Percentiles rank a stretch among this genome's conserved stretches.
phyloP scores from a whole-genome alignment of 2,329 filamentous ascomycete genomes.

The Sporothrix protearum region DNA sequence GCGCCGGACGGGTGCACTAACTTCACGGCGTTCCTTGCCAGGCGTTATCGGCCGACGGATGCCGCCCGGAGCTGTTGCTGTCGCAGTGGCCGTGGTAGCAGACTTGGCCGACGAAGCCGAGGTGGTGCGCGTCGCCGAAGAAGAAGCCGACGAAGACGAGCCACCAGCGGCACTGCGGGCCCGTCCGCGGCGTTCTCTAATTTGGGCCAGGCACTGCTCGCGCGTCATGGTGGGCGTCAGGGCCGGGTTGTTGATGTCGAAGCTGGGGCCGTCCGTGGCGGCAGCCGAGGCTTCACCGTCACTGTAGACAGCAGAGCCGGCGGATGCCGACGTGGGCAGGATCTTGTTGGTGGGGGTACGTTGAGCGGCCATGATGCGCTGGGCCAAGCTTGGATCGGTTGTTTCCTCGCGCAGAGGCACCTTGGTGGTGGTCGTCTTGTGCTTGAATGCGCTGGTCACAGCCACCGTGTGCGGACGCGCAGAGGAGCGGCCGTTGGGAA shows the following conservation, averaged over 20 bases:
- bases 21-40: conserved; percentile 26
- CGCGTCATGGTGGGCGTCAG: conserved; percentile 65
- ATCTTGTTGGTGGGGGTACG: conserved; percentile 42
- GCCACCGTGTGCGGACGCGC: conserved; percentile 47
- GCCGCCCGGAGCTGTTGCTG: background rate
- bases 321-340: background rate
- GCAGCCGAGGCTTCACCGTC: background rate
- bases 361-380: conserved; percentile 40
- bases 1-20: conserved; percentile 27
- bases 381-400: conserved; percentile 42
- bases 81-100: background rate
- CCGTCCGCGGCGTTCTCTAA: conserved; percentile 67
- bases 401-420: conserved; percentile 51
- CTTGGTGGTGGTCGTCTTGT: conserved; percentile 48
- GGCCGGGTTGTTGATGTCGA: conserved; percentile 56
- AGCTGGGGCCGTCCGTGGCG: conserved; percentile 38
- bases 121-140: background rate
- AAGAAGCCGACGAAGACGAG: conserved; percentile 20
- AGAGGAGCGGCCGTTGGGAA: conserved; percentile 19
- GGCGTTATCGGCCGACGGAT: conserved; percentile 26
- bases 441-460: conserved; percentile 41
- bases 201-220: conserved; percentile 71
- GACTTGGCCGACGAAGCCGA: background rate
- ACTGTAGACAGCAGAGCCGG: conserved; percentile 8
- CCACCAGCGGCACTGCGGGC: conserved; percentile 57